Evolutionary conservation across 768 basidiomycete genomes (phyloP).

Genomic region (Hygrophorus russula): DNA sequence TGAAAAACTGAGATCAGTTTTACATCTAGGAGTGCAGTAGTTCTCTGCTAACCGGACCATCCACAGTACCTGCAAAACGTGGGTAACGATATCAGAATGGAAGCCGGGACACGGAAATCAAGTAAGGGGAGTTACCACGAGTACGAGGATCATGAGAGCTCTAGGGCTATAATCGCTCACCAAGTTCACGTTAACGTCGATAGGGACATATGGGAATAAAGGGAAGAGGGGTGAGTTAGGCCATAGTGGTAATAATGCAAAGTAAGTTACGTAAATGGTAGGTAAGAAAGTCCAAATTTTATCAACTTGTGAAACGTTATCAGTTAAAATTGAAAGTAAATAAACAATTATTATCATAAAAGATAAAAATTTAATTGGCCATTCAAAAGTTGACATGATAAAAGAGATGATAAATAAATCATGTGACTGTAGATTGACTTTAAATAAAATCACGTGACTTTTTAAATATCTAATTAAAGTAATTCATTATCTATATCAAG

Average conservation of each 20-base stretch:
- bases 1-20: no score
- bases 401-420: no score
- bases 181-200: slow-evolving; percentile 25
- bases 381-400: slow-evolving; percentile 31
- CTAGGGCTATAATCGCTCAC: slow-evolving; percentile 53
- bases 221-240: slow-evolving; percentile 19
- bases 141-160: slow-evolving; percentile 60
- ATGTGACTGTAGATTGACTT: no score
- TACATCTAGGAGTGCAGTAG: no score
- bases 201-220: slow-evolving; percentile 48
- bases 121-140: slow-evolving; percentile 43
- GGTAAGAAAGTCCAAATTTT: slow-evolving; percentile 75
- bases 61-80: slow-evolving; percentile 4
- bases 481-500: no score
- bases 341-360: slow-evolving; percentile 38
- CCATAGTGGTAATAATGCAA: slow-evolving; percentile 62
- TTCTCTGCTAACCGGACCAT: slow-evolving; percentile 4
- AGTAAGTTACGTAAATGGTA: slow-evolving; percentile 72
- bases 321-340: slow-evolving; percentile 52
- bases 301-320: slow-evolving; percentile 84
- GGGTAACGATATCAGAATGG: slow-evolving; percentile 11
- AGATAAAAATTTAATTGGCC: slow-evolving; percentile 55
- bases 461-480: no score
- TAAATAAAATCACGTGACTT: no score
- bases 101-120: no score